Conservation (phyloP, 345 rosid species). For the Sisymbrium irio region DNA sequence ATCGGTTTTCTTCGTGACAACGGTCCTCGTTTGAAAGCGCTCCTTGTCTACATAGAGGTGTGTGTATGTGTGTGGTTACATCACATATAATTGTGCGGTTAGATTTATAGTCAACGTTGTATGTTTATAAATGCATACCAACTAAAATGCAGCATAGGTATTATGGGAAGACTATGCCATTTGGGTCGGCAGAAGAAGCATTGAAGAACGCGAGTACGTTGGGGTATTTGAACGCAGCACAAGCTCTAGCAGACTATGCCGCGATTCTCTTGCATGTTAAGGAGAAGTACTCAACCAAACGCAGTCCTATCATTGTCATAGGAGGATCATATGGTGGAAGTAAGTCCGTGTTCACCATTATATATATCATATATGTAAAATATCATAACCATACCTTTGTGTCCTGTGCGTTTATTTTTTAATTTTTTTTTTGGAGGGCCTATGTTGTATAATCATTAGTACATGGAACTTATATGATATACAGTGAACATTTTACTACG, state of each 20-base stretch:
- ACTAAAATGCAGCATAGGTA: conserved; percentile 45
- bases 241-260: conserved; percentile 66
- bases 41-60: conserved; percentile 47
- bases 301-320: conserved; percentile 57
- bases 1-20: conserved; percentile 40
- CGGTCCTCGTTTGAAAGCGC: conserved; percentile 39
- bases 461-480: too few species aligned
- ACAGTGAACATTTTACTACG: too few species aligned
- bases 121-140: neutral
- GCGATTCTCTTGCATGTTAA: conserved; percentile 47
- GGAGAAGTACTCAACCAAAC: conserved; percentile 31
- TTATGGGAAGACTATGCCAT: conserved; percentile 54
- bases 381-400: neutral
- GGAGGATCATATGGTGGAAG: conserved; percentile 88
- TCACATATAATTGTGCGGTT: neutral
- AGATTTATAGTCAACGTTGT: neutral
- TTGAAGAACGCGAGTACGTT: conserved; percentile 41
- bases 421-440: neutral
- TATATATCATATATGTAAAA: neutral
- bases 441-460: neutral
- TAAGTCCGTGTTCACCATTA: conserved; percentile 26
- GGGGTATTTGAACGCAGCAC: conserved; percentile 57
- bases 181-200: conserved; percentile 47
- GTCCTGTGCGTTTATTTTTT: too few species aligned
- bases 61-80: neutral